Evolutionary conservation across 148 eudicot species (phyloP).

Genomic region (Rhododendron ovatum): DNA sequence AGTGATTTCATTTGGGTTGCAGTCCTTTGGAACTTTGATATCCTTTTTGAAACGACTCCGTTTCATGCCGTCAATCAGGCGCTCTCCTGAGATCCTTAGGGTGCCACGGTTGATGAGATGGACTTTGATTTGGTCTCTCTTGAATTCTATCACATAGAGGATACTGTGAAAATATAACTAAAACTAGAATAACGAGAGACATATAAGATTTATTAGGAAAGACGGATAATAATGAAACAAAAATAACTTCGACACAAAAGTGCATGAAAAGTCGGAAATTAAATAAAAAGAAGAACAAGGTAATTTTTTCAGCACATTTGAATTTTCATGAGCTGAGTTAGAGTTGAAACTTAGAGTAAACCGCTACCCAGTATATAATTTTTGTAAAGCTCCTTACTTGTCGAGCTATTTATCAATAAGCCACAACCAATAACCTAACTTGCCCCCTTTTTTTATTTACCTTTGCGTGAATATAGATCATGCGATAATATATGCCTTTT

Average conservation of each 20-base stretch:
- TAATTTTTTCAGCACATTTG: neutral
- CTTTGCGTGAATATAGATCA: too few relatives aligned
- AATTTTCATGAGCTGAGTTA: too few relatives aligned
- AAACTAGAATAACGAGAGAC: neutral
- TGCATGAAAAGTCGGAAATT: neutral
- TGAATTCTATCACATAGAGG: slow-evolving; percentile 36
- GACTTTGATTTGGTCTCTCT: slow-evolving; percentile 58
- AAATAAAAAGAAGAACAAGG: neutral
- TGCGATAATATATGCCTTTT: too few relatives aligned
- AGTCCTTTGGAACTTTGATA: slow-evolving; percentile 29
- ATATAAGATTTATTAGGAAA: neutral
- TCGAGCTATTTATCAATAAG: too few relatives aligned
- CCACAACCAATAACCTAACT: too few relatives aligned
- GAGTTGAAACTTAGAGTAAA: too few relatives aligned
- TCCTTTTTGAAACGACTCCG: slow-evolving; percentile 43
- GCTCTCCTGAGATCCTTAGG: slow-evolving; percentile 58
- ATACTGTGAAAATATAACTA: neutral
- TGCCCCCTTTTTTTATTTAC: too few relatives aligned
- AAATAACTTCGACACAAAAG: neutral
- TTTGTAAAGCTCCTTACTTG: too few relatives aligned
- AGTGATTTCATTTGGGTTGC: slow-evolving; percentile 30
- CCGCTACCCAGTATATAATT: neutral
- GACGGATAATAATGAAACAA: neutral
- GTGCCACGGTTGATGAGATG: slow-evolving; percentile 36
- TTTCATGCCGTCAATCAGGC: slow-evolving; percentile 23